A percentile compares a stretch with the other conserved stretches of the same genome.
These are phyloP conservation scores for Blumeria graminis DNA, from an alignment of 2,329 filamentous ascomycete species.

Conservation along the genomic window DNA sequence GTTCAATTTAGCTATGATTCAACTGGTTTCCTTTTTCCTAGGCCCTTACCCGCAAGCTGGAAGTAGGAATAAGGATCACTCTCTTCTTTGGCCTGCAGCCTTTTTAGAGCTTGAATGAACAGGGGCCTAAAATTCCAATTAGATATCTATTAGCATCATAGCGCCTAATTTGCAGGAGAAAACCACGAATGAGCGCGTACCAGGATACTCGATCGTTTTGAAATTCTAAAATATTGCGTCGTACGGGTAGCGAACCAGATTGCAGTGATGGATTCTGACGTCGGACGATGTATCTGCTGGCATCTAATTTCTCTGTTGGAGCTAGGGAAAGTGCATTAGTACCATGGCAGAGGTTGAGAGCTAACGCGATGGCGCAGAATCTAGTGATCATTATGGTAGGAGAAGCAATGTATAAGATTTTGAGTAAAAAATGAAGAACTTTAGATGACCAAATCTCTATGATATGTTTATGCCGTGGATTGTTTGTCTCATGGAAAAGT, in stretches of 20 bases:
- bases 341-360: not conserved
- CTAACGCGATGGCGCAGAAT: not conserved
- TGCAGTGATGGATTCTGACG: not conserved
- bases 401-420: too few species aligned
- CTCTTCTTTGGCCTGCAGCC: constrained; percentile 5
- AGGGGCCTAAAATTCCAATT: constrained; percentile 7
- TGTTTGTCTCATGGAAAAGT: not conserved
- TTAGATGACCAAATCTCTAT: too few species aligned
- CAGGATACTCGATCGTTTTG: constrained; percentile 6
- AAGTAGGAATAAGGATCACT: constrained; percentile 8
- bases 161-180: not conserved
- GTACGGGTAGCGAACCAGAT: constrained; percentile 5
- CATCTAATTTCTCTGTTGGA: not conserved
- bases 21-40: too few species aligned
- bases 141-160: not conserved
- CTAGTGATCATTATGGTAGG: too few species aligned
- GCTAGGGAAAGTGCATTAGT: not conserved
- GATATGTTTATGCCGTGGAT: not conserved
- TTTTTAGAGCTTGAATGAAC: constrained; percentile 9
- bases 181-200: not conserved
- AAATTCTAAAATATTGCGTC: constrained; percentile 9
- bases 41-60: constrained; percentile 8
- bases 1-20: too few species aligned
- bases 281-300: constrained; percentile 5
- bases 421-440: too few species aligned